A percentile compares a stretch with the other conserved stretches of the same genome.
Evolutionary conservation across 768 basidiomycete species (phyloP).

Genomic region (Pleurotus eryngii): DNA sequence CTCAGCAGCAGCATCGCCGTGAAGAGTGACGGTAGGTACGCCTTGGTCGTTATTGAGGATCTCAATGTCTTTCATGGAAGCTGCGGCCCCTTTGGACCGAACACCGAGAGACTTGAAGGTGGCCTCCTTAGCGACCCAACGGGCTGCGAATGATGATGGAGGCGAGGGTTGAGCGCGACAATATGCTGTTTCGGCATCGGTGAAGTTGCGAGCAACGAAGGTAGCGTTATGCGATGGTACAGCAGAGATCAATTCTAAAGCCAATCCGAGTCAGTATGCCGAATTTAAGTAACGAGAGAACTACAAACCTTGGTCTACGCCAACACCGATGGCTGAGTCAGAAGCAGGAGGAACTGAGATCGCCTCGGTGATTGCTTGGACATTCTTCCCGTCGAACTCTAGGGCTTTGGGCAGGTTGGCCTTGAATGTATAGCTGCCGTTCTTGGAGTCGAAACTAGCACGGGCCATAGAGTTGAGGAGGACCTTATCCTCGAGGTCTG

Average conservation of each 20-base stretch:
- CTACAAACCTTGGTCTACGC: conserved; percentile 79
- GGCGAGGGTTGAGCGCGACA: conserved; percentile 85
- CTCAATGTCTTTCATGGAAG: conserved; percentile 97
- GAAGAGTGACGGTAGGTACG: conserved; percentile 70
- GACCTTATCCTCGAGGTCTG: conserved; percentile 82
- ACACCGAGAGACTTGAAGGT: conserved; percentile 95
- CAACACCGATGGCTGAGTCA: conserved; percentile 65
- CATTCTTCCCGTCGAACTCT: conserved; percentile 63
- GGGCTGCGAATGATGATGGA: conserved; percentile 88
- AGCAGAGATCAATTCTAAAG: conserved; percentile 80
- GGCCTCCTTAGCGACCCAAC: conserved; percentile 98
- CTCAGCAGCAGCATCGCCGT: conserved; percentile 75
- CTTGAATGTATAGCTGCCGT: conserved; percentile 80
- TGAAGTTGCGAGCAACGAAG: conserved; percentile 92
- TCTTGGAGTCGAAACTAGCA: conserved; percentile 77
- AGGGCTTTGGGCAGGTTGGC: conserved; percentile 53
- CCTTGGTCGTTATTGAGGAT: conserved; percentile 78
- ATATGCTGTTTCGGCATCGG: conserved; percentile 81
- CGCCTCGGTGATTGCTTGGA: conserved; percentile 56
- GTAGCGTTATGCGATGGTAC: conserved; percentile 87
- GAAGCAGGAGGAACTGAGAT: conserved; percentile 31
- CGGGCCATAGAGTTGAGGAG: conserved; percentile 92
- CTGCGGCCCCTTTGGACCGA: conserved; percentile 86
- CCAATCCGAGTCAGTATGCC: conserved; percentile 7
- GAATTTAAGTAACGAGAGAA: not conserved